phyloP scores from a whole-genome alignment of 305 asterid genomes.

The Vinca major region DNA sequence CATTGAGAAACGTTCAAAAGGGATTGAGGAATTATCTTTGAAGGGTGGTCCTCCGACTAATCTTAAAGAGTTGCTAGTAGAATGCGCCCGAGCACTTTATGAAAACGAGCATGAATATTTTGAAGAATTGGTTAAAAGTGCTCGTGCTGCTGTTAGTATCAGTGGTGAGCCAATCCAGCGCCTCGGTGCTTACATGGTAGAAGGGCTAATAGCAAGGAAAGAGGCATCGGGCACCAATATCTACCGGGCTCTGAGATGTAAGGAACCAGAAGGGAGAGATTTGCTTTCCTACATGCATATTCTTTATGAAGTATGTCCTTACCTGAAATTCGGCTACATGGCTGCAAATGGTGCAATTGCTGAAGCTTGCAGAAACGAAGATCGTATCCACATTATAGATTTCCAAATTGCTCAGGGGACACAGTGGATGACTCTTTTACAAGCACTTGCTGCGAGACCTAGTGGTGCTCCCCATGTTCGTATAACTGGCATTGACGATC shows the following conservation, averaged over 20 bases:
- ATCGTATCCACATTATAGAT: slow-evolving; percentile 66
- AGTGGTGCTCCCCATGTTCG: slow-evolving; percentile 71
- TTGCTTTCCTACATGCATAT: slow-evolving; percentile 69
- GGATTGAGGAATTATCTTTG: slow-evolving; percentile 22
- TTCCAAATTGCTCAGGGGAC: slow-evolving; percentile 81
- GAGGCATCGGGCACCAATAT: slow-evolving; percentile 67
- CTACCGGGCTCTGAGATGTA: slow-evolving; percentile 58
- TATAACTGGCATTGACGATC: slow-evolving; percentile 82
- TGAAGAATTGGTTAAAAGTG: slow-evolving; percentile 34
- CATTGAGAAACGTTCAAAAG: slow-evolving; percentile 26
- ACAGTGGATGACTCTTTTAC: slow-evolving; percentile 77
- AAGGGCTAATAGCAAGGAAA: slow-evolving; percentile 66
- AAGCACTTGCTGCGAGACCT: slow-evolving; percentile 86
- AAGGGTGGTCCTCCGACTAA: slow-evolving; percentile 38
- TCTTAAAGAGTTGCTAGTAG: slow-evolving; percentile 49
- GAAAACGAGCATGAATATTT: slow-evolving; percentile 38
- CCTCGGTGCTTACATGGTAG: slow-evolving; percentile 75
- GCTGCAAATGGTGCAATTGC: slow-evolving; percentile 90
- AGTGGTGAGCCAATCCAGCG: slow-evolving; percentile 82
- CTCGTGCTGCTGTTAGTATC: slow-evolving; percentile 51
- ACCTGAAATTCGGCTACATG: slow-evolving; percentile 75
- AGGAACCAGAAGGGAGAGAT: slow-evolving; percentile 54
- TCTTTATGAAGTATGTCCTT: slow-evolving; percentile 70
- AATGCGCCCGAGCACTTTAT: slow-evolving; percentile 55
- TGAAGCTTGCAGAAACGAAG: slow-evolving; percentile 63